Conservation (phyloP, 2,329 filamentous ascomycete species). For the Aspergillus tubingensis region DNA sequence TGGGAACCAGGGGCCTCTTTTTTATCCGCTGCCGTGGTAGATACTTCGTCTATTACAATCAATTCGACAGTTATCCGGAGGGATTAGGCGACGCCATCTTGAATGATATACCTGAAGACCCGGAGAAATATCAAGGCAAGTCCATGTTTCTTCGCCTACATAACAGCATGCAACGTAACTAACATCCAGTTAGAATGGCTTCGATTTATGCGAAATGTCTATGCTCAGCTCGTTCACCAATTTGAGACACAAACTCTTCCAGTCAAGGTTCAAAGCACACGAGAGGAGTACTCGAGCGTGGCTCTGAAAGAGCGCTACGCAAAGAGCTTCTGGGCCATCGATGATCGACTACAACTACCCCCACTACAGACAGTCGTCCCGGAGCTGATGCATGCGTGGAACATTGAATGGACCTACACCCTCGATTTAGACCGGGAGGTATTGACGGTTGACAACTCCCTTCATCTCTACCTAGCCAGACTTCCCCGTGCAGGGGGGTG, state of each 20-base stretch:
- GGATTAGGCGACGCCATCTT: slow-evolving; percentile 20
- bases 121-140: slow-evolving; percentile 18
- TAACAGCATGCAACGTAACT: neutral
- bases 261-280: slow-evolving; percentile 1
- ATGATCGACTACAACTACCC: slow-evolving; percentile 14
- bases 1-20: slow-evolving; percentile 21
- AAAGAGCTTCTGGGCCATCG: slow-evolving; percentile 16
- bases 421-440: slow-evolving; percentile 23
- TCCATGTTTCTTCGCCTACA: neutral
- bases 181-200: slow-evolving; percentile 19
- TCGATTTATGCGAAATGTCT: slow-evolving; percentile 11
- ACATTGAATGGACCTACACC: slow-evolving; percentile 22
- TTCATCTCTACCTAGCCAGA: slow-evolving; percentile 11
- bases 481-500: slow-evolving; percentile 13
- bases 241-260: slow-evolving; percentile 18
- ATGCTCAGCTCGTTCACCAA: slow-evolving; percentile 9
- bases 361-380: slow-evolving; percentile 11
- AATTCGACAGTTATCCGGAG: slow-evolving; percentile 23
- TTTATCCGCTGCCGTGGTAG: slow-evolving; percentile 21
- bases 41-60: slow-evolving; percentile 24
- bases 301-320: slow-evolving; percentile 9
- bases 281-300: slow-evolving; percentile 4
- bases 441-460: slow-evolving; percentile 15
- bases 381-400: neutral
- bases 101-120: slow-evolving; percentile 16